A percentile compares a stretch with the other conserved stretches of the same genome.
Evolutionary conservation across 2,329 filamentous ascomycete species (phyloP).

Genomic region (Endothia cerciana): DNA sequence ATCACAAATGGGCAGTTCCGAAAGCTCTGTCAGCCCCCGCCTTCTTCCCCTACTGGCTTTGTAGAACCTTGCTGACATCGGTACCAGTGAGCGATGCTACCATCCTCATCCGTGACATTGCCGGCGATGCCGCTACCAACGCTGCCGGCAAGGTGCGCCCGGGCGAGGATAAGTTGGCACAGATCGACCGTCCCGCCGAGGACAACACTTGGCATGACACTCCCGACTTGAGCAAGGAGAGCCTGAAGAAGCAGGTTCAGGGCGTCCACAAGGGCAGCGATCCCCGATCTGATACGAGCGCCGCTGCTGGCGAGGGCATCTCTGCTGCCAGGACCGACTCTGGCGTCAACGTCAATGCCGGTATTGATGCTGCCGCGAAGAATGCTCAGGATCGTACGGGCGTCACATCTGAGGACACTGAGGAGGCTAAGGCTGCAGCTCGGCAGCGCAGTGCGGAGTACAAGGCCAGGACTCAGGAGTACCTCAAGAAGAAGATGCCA

Average conservation of each 20-base stretch:
- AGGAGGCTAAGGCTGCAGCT: slow-evolving; percentile 51
- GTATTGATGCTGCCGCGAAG: slow-evolving; percentile 47
- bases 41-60: not conserved
- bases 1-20: slow-evolving; percentile 97
- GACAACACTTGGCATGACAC: slow-evolving; percentile 95
- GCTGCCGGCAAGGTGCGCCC: slow-evolving; percentile 78
- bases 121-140: slow-evolving; percentile 83
- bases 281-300: slow-evolving; percentile 61
- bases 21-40: slow-evolving; percentile 71
- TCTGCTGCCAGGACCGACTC: slow-evolving; percentile 51
- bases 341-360: slow-evolving; percentile 54
- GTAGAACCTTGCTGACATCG: slow-evolving; percentile 23
- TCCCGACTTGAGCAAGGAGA: slow-evolving; percentile 73
- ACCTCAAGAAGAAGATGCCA: slow-evolving; percentile 85
- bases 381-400: slow-evolving; percentile 59
- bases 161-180: slow-evolving; percentile 72
- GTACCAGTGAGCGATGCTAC: slow-evolving; percentile 72
- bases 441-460: slow-evolving; percentile 47
- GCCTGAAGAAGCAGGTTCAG: slow-evolving; percentile 70
- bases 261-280: slow-evolving; percentile 60
- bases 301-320: slow-evolving; percentile 61
- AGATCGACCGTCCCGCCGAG: slow-evolving; percentile 81
- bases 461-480: slow-evolving; percentile 61
- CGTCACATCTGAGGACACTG: slow-evolving; percentile 67
- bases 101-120: slow-evolving; percentile 84